phyloP scores from a whole-genome alignment of 306 rosid genomes.

The Cicer yamashitae region DNA sequence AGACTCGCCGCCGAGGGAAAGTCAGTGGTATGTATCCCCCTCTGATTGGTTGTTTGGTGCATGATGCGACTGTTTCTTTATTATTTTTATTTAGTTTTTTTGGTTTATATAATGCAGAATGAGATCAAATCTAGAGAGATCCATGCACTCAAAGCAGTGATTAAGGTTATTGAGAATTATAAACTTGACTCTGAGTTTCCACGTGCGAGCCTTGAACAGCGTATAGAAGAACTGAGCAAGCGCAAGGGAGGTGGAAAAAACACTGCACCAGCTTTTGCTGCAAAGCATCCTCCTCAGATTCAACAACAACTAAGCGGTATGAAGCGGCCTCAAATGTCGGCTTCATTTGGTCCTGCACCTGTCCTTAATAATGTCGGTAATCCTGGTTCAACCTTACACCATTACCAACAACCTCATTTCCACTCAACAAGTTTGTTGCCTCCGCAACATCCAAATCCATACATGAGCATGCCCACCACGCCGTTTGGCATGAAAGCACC shows the following conservation, averaged over 20 bases:
- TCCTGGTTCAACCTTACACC: slow-evolving; percentile 43
- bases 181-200: slow-evolving; percentile 76
- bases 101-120: slow-evolving; percentile 50
- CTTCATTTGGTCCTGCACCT: slow-evolving; percentile 51
- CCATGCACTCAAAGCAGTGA: slow-evolving; percentile 67
- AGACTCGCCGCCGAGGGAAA: slow-evolving; percentile 67
- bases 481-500: slow-evolving; percentile 63
- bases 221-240: slow-evolving; percentile 62
- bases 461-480: slow-evolving; percentile 57
- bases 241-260: slow-evolving; percentile 51
- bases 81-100: slow-evolving; percentile 36
- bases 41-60: slow-evolving; percentile 12
- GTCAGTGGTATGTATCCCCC: slow-evolving; percentile 55
- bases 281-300: slow-evolving; percentile 44
- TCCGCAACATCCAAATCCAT: slow-evolving; percentile 51
- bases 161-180: slow-evolving; percentile 67
- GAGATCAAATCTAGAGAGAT: slow-evolving; percentile 73
- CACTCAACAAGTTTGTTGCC: slow-evolving; percentile 59
- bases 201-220: slow-evolving; percentile 57
- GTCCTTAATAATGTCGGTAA: slow-evolving; percentile 40
- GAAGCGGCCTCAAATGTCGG: slow-evolving; percentile 58
- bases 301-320: slow-evolving; percentile 52
- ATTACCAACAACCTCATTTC: slow-evolving; percentile 55
- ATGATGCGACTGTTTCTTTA: slow-evolving; percentile 28
- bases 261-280: slow-evolving; percentile 50